Evolutionary conservation across 2,329 filamentous ascomycete genomes (phyloP).

Genomic region (Ophiosphaerella korrae): DNA sequence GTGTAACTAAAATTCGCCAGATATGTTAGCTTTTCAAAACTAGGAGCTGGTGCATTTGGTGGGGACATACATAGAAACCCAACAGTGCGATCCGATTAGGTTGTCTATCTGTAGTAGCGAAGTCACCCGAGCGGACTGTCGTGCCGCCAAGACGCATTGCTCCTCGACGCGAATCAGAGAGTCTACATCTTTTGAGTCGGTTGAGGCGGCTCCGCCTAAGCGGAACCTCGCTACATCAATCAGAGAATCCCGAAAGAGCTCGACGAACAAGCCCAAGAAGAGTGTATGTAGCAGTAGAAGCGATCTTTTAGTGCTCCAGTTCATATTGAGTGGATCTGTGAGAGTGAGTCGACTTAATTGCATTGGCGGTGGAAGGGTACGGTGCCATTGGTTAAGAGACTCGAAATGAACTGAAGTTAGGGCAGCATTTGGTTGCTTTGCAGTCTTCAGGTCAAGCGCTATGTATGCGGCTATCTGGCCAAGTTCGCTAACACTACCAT

Average conservation of each 20-base stretch:
- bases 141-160: conserved; percentile 11
- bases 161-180: conserved; percentile 7
- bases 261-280: conserved; percentile 12
- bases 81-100: conserved; percentile 7
- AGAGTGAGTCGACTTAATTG: conserved; percentile 12
- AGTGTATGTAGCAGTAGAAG: conserved; percentile 11
- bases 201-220: conserved; percentile 1
- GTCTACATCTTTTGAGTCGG: neutral
- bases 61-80: conserved; percentile 11
- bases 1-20: conserved; percentile 15
- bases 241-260: conserved; percentile 4
- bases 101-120: conserved; percentile 8
- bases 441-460: conserved; percentile 8
- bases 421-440: neutral
- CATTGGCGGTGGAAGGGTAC: conserved; percentile 13
- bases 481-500: conserved; percentile 8
- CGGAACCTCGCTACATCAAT: conserved; percentile 6
- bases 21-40: too few relatives aligned
- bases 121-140: conserved; percentile 8
- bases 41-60: too few relatives aligned
- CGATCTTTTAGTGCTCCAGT: conserved; percentile 9
- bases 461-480: conserved; percentile 10
- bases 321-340: conserved; percentile 4
- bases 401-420: conserved; percentile 6
- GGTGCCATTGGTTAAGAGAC: conserved; percentile 8